A percentile compares a stretch with the other conserved stretches of the same genome.
Conservation (phyloP, 169 alveolate species). For the Cryptosporidium sp. region DNA sequence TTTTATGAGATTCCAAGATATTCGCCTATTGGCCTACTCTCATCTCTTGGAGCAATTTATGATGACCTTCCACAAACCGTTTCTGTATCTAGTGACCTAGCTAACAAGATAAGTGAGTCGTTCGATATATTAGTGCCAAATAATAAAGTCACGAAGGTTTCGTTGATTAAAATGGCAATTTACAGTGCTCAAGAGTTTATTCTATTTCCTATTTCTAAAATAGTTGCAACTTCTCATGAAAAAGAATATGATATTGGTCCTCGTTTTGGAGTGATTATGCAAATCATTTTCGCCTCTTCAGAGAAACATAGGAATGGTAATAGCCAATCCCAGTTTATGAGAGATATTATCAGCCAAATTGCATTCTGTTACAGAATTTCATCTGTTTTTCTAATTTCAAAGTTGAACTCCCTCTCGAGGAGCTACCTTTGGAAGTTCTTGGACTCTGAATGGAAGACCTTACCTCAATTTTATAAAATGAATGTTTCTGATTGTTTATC, state of each 20-base stretch:
- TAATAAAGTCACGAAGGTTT: conserved; percentile 8
- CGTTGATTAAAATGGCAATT: conserved; percentile 29
- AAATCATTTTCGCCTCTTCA: conserved; percentile 31
- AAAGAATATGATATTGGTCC: conserved; percentile 60
- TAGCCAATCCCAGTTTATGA: conserved; percentile 36
- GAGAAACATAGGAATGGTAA: not conserved
- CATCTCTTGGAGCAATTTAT: conserved; percentile 50
- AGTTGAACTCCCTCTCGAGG: not conserved
- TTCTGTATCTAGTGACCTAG: conserved; percentile 17
- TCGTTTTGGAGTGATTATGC: conserved; percentile 31
- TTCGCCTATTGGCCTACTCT: conserved; percentile 56
- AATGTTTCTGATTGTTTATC: not conserved
- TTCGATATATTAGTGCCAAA: conserved; percentile 16
- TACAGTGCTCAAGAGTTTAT: conserved; percentile 38
- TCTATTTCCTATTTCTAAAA: conserved; percentile 14
- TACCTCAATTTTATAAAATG: conserved; percentile 49
- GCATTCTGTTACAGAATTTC: conserved; percentile 49
- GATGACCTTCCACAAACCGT: not conserved
- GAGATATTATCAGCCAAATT: conserved; percentile 39
- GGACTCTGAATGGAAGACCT: conserved; percentile 23
- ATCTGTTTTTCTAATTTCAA: conserved; percentile 26
- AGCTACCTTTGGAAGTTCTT: conserved; percentile 31
- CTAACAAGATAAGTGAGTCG: conserved; percentile 9
- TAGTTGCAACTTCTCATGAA: conserved; percentile 28
- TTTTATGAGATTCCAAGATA: conserved; percentile 60